These are phyloP conservation scores for Schrenkiella parvula DNA, from an alignment of 345 rosid species.

Conservation along the genomic window DNA sequence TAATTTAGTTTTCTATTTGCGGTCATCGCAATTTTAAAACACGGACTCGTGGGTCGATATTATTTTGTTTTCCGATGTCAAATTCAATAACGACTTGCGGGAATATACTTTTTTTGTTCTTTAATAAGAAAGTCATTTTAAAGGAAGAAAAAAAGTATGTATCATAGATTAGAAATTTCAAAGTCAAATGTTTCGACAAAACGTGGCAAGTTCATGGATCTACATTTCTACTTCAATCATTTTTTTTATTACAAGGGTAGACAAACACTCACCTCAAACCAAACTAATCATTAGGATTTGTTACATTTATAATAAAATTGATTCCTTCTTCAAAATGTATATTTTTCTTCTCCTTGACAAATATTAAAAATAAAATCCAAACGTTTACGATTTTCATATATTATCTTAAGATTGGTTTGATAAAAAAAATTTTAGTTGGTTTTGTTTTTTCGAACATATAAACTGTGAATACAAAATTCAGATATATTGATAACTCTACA, in stretches of 20 bases:
- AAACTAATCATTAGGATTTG: neutral
- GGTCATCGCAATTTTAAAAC: neutral
- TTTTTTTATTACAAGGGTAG: neutral
- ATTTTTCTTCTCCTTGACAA: neutral
- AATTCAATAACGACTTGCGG: neutral
- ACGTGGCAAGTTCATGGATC: conserved; percentile 10
- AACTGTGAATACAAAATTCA: neutral
- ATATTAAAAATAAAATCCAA: neutral
- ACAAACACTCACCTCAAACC: neutral
- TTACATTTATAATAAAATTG: too few species aligned
- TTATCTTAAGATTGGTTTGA: too few species aligned
- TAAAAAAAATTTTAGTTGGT: neutral
- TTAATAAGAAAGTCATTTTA: neutral
- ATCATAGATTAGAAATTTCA: neutral
- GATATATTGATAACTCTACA: neutral
- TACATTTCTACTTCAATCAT: neutral
- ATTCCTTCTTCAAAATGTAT: too few species aligned
- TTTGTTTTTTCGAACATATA: neutral
- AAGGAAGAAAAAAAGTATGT: too few species aligned
- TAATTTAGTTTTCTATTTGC: neutral
- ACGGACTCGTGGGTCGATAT: neutral
- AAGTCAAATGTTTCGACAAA: conserved; percentile 6
- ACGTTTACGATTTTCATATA: too few species aligned
- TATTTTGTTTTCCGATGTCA: neutral
- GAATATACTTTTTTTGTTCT: neutral